These are phyloP conservation scores for Trebouxia gelatinosa DNA, from an alignment of 163 green algal genomes.

Conservation along the genomic window DNA sequence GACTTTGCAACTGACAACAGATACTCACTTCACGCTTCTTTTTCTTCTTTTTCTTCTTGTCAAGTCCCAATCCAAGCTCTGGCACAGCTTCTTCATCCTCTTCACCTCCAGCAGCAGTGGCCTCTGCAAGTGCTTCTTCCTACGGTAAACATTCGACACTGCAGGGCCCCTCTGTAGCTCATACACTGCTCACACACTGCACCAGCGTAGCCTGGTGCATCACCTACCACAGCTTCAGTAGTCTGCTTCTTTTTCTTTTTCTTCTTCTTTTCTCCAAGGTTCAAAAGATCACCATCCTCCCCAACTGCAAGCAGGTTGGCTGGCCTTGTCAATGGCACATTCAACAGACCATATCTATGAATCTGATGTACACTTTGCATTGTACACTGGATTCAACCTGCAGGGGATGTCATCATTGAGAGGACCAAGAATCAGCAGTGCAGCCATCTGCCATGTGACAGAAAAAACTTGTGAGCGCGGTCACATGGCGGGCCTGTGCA, in stretches of 20 bases:
- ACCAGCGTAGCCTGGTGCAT: neutral
- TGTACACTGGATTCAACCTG: too few species aligned
- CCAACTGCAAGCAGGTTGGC: conserved; percentile 8
- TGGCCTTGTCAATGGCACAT: neutral
- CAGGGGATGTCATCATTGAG: too few species aligned
- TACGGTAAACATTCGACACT: too few species aligned
- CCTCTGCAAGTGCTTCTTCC: conserved; percentile 41
- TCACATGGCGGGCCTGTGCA: too few species aligned
- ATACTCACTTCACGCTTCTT: conserved; percentile 57
- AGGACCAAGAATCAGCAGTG: too few species aligned
- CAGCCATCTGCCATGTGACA: too few species aligned
- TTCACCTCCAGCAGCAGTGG: conserved; percentile 44
- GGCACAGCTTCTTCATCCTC: conserved; percentile 44
- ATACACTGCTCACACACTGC: neutral
- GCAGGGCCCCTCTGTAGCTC: too few species aligned
- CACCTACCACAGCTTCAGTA: conserved; percentile 15
- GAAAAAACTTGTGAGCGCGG: too few species aligned
- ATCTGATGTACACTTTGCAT: neutral
- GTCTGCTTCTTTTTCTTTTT: conserved; percentile 33
- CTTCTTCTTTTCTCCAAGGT: conserved; percentile 32
- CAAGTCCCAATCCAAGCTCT: conserved; percentile 40
- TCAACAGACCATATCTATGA: neutral
- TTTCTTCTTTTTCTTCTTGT: conserved; percentile 80
- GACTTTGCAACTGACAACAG: neutral
- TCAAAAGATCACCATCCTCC: conserved; percentile 16